A percentile compares a stretch with the other conserved stretches of the same genome.
phyloP scores from a whole-genome alignment of 2,329 filamentous ascomycete genomes.

The Trichoderma sp. region DNA sequence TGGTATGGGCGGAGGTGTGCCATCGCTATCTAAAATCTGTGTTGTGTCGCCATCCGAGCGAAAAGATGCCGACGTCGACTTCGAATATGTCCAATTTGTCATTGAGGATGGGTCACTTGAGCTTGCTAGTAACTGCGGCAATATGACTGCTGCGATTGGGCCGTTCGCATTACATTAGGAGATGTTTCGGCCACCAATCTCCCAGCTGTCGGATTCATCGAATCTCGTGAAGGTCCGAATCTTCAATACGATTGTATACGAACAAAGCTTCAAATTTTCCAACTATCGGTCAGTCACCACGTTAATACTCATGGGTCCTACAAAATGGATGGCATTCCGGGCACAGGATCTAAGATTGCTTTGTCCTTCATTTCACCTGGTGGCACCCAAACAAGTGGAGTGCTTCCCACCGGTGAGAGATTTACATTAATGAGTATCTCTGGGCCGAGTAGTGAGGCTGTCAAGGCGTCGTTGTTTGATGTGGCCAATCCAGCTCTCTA shows the following conservation, averaged over 20 bases:
- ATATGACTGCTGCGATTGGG: background rate
- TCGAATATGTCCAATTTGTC: background rate
- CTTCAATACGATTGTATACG: background rate
- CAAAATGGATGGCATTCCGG: constrained; percentile 1
- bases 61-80: constrained; percentile 1
- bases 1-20: background rate
- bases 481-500: background rate
- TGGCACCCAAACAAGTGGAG: background rate
- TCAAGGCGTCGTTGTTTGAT: background rate
- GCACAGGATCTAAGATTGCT: background rate
- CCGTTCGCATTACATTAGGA: background rate
- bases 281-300: too few species aligned
- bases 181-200: background rate
- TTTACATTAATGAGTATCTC: background rate
- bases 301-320: background rate
- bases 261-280: background rate
- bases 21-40: background rate
- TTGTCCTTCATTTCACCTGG: background rate
- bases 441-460: background rate
- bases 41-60: background rate
- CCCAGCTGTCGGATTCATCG: background rate
- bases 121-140: background rate
- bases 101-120: background rate
- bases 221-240: background rate
- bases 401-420: background rate